Evolutionary conservation across 176 grass and related monocot species (phyloP).

Genomic region (Musa beccarii): DNA sequence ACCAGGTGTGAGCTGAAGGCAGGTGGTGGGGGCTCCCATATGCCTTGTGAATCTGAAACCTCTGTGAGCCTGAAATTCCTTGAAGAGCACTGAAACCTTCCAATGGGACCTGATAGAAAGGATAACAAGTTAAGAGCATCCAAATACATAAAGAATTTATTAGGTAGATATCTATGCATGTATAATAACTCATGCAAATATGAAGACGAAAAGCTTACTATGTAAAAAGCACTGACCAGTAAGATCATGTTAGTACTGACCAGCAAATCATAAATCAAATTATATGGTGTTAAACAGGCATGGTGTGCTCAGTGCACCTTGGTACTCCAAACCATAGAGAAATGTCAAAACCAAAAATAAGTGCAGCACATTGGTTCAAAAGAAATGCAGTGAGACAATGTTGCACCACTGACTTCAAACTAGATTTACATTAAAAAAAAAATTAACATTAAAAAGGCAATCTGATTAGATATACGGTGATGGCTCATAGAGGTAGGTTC

Average conservation of each 20-base stretch:
- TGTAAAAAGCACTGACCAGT: no score
- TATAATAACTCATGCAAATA: no score
- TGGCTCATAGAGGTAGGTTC: neutral
- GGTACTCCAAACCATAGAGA: no score
- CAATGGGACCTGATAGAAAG: slow-evolving; percentile 56
- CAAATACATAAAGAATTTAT: no score
- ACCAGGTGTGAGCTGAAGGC: slow-evolving; percentile 99
- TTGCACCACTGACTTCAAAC: neutral
- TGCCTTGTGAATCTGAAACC: slow-evolving; percentile 98
- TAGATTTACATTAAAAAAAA: neutral
- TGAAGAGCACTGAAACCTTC: slow-evolving; percentile 98
- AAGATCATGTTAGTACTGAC: no score
- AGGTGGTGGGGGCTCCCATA: slow-evolving; percentile 92
- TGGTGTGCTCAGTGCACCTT: neutral
- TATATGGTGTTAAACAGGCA: neutral
- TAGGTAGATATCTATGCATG: no score
- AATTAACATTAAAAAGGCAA: neutral
- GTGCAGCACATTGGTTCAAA: no score
- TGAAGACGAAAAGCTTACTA: no score
- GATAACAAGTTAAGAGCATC: neutral
- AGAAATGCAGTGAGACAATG: no score
- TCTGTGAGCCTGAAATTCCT: slow-evolving; percentile 86
- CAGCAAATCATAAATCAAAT: no score
- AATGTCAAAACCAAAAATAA: no score
- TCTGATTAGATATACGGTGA: neutral